Base-by-base conservation (phyloP, 805 yeast species). In the Lachancea cidri region DNA sequence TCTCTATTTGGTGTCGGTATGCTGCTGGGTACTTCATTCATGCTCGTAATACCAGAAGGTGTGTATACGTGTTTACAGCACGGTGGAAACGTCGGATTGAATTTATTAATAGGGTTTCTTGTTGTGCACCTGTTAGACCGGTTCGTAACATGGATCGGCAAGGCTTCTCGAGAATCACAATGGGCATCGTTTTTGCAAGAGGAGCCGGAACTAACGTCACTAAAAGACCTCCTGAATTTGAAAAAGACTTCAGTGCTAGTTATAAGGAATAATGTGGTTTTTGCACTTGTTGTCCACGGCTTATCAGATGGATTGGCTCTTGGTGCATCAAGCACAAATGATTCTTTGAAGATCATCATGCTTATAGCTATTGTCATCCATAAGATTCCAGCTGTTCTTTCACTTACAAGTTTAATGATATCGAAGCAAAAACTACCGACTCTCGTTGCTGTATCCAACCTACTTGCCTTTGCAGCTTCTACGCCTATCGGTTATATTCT, bases 351-450 rank as follows among this genome's bases (percentile, higher is more conserved):
- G 37, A 36, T 68, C 35, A 55, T 77, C 17, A 72, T 80, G 37
- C 66, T 78, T 18, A 42, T 77, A n/a, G 77, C 81, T 16, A 75
- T 81, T 17, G 67, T 78, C 19, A 62, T 79, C 14, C 86, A 81
- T 58, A 81, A 81, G 52, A 56, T 81, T 6, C 87, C 87, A 0
- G 79, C 86, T 0, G 70, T 80, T 1, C 72, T 81, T 48, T 81
- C 85, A 19, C 62, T 81, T 33, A 58, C 74, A 9, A 68, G 81
- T 13, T 54, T 81, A 5, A 64, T 81, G 53, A 49, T 60, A 4
- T 53, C 76, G 2, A 64, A 62, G 39, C 71, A 70, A 38, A 65
- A 67, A 4, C 46, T 72, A 3, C 52, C 67, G 9, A 50, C 57
- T 27, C 52, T 58, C 38, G 61, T 67, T 33, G 65, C 74, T 4